phyloP scores from a whole-genome alignment of 73 alveolate species.

The Paramecium sexaurelia region DNA sequence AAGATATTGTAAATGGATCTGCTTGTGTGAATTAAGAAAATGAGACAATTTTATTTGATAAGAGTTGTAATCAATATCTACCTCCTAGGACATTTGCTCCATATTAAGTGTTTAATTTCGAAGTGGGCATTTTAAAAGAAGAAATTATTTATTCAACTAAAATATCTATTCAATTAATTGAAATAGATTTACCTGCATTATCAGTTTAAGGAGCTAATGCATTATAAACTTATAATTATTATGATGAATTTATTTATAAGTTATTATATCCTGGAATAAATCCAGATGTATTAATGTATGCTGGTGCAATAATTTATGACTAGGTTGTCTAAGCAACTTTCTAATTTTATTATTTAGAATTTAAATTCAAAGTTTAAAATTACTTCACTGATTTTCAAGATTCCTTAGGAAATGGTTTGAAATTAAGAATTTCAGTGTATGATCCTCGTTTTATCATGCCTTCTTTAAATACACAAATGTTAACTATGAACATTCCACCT shows the following conservation, averaged over 20 bases:
- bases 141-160: neutral
- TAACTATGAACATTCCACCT: slow-evolving; percentile 24
- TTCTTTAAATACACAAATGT: neutral
- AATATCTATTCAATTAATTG: neutral
- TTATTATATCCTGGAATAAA: neutral
- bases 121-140: neutral
- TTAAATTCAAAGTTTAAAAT: neutral
- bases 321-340: slow-evolving; percentile 8
- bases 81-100: slow-evolving; percentile 10
- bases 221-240: neutral
- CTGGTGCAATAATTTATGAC: slow-evolving; percentile 7
- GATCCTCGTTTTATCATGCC: slow-evolving; percentile 41
- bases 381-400: neutral
- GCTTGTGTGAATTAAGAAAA: neutral
- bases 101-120: neutral
- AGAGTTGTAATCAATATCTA: neutral
- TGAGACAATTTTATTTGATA: neutral
- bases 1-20: neutral
- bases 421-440: slow-evolving; percentile 19
- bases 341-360: slow-evolving; percentile 10
- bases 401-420: neutral
- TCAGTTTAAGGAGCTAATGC: neutral
- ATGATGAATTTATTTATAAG: neutral
- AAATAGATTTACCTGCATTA: slow-evolving; percentile 22
- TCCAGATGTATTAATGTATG: slow-evolving; percentile 33